phyloP scores from a whole-genome alignment of 1,139 yeast species.

The Saccharomyces hybrid region DNA sequence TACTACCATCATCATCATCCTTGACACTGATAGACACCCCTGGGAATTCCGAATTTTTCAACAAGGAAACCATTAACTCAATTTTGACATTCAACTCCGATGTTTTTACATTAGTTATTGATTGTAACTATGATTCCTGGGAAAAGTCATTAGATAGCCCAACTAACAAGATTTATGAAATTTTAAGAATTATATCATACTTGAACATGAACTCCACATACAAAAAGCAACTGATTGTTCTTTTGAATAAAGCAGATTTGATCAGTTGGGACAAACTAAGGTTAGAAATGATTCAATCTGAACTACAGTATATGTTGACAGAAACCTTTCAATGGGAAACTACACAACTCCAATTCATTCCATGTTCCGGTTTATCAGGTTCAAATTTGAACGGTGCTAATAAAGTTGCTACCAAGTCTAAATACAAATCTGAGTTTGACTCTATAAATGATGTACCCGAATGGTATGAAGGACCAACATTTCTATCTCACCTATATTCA shows the following conservation, averaged over 20 bases:
- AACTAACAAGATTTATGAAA: background rate
- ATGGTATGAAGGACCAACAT: background rate
- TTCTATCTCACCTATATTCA: background rate
- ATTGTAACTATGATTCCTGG: slow-evolving; percentile 61
- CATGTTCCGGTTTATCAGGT: background rate
- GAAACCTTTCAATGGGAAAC: background rate
- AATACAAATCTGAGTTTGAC: background rate
- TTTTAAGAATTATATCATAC: background rate
- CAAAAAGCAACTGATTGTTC: slow-evolving; percentile 52
- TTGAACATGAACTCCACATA: slow-evolving; percentile 43
- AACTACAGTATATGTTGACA: slow-evolving; percentile 34
- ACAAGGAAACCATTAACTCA: slow-evolving; percentile 47
- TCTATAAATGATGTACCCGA: background rate
- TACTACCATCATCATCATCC: slow-evolving; percentile 26
- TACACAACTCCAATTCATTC: background rate
- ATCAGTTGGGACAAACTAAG: slow-evolving; percentile 51
- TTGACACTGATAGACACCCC: slow-evolving; percentile 83
- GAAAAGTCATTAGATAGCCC: slow-evolving; percentile 45
- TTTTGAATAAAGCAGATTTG: slow-evolving; percentile 69
- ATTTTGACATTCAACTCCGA: slow-evolving; percentile 31
- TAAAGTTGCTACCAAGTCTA: background rate
- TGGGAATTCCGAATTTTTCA: slow-evolving; percentile 68
- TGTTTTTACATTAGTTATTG: slow-evolving; percentile 36
- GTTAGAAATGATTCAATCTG: slow-evolving; percentile 46
- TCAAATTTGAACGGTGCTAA: background rate